Percentiles rank a stretch among this genome's conserved stretches.
phyloP scores from a whole-genome alignment of 305 asterid genomes.

The Fraxinus baroniana region DNA sequence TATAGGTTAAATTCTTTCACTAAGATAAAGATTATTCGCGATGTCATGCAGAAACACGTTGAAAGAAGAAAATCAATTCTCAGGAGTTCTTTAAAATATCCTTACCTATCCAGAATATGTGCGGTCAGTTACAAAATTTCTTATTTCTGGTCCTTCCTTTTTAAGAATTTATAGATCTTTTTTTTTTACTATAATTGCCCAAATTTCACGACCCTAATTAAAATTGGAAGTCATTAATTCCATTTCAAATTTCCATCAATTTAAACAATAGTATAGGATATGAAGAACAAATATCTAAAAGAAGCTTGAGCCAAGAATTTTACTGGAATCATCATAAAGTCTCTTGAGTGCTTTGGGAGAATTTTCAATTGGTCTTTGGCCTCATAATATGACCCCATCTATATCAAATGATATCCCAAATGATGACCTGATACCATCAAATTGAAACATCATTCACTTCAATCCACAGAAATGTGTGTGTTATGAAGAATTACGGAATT shows the following conservation, averaged over 20 bases:
- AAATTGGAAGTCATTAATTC: neutral
- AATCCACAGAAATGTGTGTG: neutral
- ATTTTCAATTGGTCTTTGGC: conserved; percentile 53
- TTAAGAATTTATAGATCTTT: neutral
- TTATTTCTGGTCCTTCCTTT: neutral
- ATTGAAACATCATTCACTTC: neutral
- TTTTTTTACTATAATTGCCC: neutral
- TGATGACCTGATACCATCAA: conserved; percentile 25
- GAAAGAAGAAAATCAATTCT: neutral
- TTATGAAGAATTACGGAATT: conserved; percentile 14
- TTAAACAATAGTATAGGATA: neutral
- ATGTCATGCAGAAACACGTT: neutral
- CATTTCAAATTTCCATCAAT: neutral
- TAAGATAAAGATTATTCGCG: neutral
- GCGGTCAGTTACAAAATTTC: neutral
- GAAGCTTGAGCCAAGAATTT: neutral
- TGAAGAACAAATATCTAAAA: neutral
- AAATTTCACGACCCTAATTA: neutral
- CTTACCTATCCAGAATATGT: neutral
- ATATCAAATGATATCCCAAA: conserved; percentile 69
- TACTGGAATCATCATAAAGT: conserved; percentile 53
- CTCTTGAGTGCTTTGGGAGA: conserved; percentile 50
- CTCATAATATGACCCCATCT: conserved; percentile 64
- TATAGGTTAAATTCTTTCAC: neutral
- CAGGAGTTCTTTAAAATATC: neutral